A percentile compares a stretch with the other conserved stretches of the same genome.
These are phyloP conservation scores for Pochonia chlamydosporia DNA, from an alignment of 2,329 filamentous ascomycete species.

Conservation along the genomic window DNA sequence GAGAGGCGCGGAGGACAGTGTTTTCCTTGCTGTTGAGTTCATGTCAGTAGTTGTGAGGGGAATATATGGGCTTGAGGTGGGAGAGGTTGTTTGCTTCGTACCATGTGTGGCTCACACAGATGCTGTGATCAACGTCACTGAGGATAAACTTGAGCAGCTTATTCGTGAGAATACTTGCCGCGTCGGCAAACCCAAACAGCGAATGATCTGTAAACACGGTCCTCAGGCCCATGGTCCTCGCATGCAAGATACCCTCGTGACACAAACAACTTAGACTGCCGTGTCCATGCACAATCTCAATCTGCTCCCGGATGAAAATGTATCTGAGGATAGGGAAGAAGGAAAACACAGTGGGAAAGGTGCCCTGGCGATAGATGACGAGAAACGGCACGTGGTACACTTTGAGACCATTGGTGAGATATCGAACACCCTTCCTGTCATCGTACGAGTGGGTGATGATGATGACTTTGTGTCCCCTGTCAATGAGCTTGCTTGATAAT, in stretches of 20 bases:
- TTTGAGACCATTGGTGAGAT: slow-evolving; percentile 95
- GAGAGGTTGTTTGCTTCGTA: slow-evolving; percentile 33
- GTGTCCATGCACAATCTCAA: slow-evolving; percentile 98
- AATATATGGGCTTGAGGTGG: neutral
- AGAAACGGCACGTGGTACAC: slow-evolving; percentile 97
- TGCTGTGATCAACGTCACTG: slow-evolving; percentile 96
- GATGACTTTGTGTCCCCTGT: slow-evolving; percentile 96
- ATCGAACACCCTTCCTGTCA: slow-evolving; percentile 84
- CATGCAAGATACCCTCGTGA: slow-evolving; percentile 91
- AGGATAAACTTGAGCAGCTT: slow-evolving; percentile 94
- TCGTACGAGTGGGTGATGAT: slow-evolving; percentile 95
- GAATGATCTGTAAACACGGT: slow-evolving; percentile 98
- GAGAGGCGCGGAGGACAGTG: slow-evolving; percentile 85
- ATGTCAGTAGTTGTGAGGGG: neutral
- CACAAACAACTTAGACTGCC: slow-evolving; percentile 88
- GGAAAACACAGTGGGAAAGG: slow-evolving; percentile 95
- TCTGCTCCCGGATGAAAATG: slow-evolving; percentile 87
- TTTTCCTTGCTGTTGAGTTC: slow-evolving; percentile 75
- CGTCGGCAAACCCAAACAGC: slow-evolving; percentile 94
- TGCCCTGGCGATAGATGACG: slow-evolving; percentile 88
- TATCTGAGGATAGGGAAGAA: slow-evolving; percentile 98
- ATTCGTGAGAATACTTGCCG: slow-evolving; percentile 91
- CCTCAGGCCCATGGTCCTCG: slow-evolving; percentile 88
- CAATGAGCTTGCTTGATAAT: slow-evolving; percentile 89
- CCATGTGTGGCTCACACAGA: slow-evolving; percentile 98